Conservation (phyloP, 805 yeast species). For the Cyberlindnera amylophila region DNA sequence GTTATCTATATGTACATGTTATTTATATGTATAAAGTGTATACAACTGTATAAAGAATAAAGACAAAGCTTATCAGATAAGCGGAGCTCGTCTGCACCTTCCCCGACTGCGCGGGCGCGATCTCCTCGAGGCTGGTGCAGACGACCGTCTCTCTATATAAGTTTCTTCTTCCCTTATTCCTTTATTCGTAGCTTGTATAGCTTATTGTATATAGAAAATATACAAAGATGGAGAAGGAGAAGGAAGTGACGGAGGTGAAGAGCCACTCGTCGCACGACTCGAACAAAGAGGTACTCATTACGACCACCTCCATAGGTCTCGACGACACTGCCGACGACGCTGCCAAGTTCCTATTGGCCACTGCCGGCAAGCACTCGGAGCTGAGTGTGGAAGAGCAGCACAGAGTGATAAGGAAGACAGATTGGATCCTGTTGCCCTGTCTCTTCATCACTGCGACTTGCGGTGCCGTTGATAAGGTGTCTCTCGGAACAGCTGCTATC, state of each 20-base stretch:
- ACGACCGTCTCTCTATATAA: background rate
- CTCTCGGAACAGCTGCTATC: constrained; percentile 42
- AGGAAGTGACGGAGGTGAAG: constrained; percentile 10
- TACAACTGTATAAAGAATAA: no score
- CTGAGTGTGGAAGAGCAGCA: constrained; percentile 30
- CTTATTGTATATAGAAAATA: no score
- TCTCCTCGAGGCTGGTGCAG: no score
- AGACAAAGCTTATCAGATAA: no score
- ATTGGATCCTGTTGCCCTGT: constrained; percentile 35
- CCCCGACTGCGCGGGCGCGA: no score
- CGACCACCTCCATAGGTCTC: constrained; percentile 5
- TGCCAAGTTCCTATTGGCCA: constrained; percentile 24
- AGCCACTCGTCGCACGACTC: constrained; percentile 10
- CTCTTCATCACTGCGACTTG: constrained; percentile 33
- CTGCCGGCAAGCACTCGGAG: constrained; percentile 25
- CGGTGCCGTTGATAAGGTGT: constrained; percentile 42
- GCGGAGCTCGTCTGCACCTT: no score
- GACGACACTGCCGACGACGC: constrained; percentile 23
- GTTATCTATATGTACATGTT: no score
- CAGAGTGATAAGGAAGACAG: constrained; percentile 35
- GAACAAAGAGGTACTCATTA: constrained; percentile 4
- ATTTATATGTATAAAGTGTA: no score
- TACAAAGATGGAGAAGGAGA: no score
- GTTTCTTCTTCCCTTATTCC: background rate
- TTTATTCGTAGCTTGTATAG: no score